phyloP scores from a whole-genome alignment of 2,329 filamentous ascomycete genomes.

The Scedosporium apiospermum region DNA sequence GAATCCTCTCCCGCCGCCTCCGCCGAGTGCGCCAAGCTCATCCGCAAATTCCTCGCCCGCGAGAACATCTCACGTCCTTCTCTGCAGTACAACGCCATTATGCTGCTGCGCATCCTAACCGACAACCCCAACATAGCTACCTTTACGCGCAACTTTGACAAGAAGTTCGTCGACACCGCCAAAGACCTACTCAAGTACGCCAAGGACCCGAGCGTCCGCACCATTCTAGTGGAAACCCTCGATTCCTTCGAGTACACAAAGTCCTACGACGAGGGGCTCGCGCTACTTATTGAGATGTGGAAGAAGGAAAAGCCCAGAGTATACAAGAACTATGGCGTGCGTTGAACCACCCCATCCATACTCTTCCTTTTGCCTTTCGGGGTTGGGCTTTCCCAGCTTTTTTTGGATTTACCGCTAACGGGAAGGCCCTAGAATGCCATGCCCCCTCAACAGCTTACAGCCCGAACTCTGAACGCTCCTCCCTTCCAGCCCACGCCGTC shows the following conservation, averaged over 20 bases:
- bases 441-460: slow-evolving; percentile 1
- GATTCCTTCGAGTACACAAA: slow-evolving; percentile 68
- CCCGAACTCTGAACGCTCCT: not conserved
- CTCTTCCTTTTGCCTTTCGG: not conserved
- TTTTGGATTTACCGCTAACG: not conserved
- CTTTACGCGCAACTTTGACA: slow-evolving; percentile 86
- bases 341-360: slow-evolving; percentile 14
- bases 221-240: slow-evolving; percentile 80
- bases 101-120: slow-evolving; percentile 83
- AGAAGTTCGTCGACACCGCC: slow-evolving; percentile 67
- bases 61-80: slow-evolving; percentile 57
- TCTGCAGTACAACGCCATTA: slow-evolving; percentile 90
- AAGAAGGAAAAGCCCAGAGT: slow-evolving; percentile 69
- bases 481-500: not conserved
- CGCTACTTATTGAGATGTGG: slow-evolving; percentile 75
- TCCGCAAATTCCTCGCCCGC: slow-evolving; percentile 72
- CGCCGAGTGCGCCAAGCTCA: slow-evolving; percentile 66
- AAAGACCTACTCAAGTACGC: slow-evolving; percentile 66
- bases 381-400: not conserved
- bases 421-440: not conserved
- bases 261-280: slow-evolving; percentile 63
- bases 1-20: slow-evolving; percentile 86
- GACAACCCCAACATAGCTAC: slow-evolving; percentile 77
- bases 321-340: slow-evolving; percentile 39
- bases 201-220: slow-evolving; percentile 66